A percentile compares a stretch with the other conserved stretches of the same genome.
These are phyloP conservation scores for Pseudevernia furfuracea DNA, from an alignment of 495 filamentous ascomycete genomes.

Conservation along the genomic window DNA sequence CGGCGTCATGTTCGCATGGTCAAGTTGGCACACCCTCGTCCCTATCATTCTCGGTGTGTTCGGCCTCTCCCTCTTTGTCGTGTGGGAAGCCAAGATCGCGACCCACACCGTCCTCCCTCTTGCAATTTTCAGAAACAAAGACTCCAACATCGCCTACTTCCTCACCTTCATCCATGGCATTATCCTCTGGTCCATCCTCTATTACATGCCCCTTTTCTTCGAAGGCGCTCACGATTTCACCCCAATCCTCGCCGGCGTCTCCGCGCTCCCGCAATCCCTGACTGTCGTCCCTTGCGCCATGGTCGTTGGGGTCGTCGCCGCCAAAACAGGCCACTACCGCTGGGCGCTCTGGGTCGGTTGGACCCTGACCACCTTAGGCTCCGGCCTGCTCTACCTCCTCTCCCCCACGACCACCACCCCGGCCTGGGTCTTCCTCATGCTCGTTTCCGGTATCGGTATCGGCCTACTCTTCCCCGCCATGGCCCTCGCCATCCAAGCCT, in stretches of 20 bases:
- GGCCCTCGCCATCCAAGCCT: slow-evolving; percentile 43
- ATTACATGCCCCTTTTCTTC: slow-evolving; percentile 58
- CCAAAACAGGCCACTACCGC: slow-evolving; percentile 43
- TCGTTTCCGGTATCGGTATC: slow-evolving; percentile 45
- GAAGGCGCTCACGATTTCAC: slow-evolving; percentile 46
- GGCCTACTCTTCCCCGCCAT: slow-evolving; percentile 28
- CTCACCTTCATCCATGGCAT: slow-evolving; percentile 45
- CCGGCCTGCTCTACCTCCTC: slow-evolving; percentile 40
- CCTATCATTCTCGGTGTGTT: slow-evolving; percentile 47
- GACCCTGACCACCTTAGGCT: slow-evolving; percentile 40
- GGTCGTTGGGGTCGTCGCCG: slow-evolving; percentile 40
- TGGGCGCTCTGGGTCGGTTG: slow-evolving; percentile 49
- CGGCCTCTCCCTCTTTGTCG: slow-evolving; percentile 38
- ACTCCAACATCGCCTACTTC: slow-evolving; percentile 35
- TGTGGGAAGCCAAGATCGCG: slow-evolving; percentile 42
- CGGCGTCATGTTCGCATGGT: slow-evolving; percentile 44
- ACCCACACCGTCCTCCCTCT: slow-evolving; percentile 37
- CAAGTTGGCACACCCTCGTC: slow-evolving; percentile 43
- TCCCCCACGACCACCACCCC: slow-evolving; percentile 35
- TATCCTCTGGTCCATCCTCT: slow-evolving; percentile 45
- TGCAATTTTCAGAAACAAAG: slow-evolving; percentile 37
- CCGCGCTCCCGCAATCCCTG: slow-evolving; percentile 50
- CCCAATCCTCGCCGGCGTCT: slow-evolving; percentile 49
- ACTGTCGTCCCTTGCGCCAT: slow-evolving; percentile 40
- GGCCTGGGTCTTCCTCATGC: slow-evolving; percentile 43